These are phyloP conservation scores for Penicillium steckii DNA, from an alignment of 495 filamentous ascomycete genomes.

Conservation along the genomic window DNA sequence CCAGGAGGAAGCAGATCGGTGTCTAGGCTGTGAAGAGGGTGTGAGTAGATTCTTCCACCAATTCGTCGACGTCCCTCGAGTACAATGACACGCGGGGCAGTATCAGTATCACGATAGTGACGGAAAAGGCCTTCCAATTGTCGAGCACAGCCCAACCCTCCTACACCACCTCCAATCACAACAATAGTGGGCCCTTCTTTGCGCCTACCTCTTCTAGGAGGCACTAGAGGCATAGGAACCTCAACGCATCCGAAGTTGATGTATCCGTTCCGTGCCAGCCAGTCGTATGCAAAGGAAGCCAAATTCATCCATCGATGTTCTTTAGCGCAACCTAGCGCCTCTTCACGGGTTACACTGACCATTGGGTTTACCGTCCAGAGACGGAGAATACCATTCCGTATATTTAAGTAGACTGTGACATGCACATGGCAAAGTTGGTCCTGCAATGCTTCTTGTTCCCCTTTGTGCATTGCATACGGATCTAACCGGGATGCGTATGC, in stretches of 20 bases:
- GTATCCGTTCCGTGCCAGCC: conserved; percentile 86
- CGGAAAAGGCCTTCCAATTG: conserved; percentile 82
- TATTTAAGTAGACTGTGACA: conserved; percentile 95
- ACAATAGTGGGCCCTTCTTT: conserved; percentile 66
- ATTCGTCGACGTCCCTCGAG: conserved; percentile 85
- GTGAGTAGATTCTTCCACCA: conserved; percentile 94
- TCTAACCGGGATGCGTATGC: conserved; percentile 88
- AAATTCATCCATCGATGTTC: conserved; percentile 88
- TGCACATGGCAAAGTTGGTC: conserved; percentile 82
- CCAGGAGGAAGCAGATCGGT: conserved; percentile 44
- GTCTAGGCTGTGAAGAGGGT: conserved; percentile 66
- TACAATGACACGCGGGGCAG: conserved; percentile 71
- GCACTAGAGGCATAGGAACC: conserved; percentile 42
- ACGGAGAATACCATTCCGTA: conserved; percentile 90
- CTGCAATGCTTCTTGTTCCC: conserved; percentile 77
- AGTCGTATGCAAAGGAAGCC: conserved; percentile 86
- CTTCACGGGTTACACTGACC: conserved; percentile 79
- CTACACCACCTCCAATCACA: conserved; percentile 91
- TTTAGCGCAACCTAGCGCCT: conserved; percentile 89
- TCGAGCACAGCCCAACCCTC: conserved; percentile 86
- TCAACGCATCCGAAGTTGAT: conserved; percentile 96
- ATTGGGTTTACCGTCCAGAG: conserved; percentile 90
- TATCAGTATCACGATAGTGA: conserved; percentile 69
- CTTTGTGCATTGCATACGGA: conserved; percentile 82
- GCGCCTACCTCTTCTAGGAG: conserved; percentile 43